phyloP scores from a whole-genome alignment of 2,329 filamentous ascomycete species.

The Cordyceps militaris region DNA sequence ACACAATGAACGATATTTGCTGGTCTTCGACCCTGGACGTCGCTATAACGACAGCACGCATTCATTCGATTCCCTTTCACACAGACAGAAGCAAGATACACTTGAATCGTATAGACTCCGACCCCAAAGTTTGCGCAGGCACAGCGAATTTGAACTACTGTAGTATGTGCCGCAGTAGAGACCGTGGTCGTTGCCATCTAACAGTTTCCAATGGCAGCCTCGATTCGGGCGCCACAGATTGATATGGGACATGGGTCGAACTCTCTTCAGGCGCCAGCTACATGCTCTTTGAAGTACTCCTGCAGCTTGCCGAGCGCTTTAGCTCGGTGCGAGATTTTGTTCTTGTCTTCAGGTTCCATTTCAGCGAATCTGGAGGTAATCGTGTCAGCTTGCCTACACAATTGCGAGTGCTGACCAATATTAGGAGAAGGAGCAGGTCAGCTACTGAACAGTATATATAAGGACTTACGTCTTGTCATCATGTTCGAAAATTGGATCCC shows the following conservation, averaged over 20 bases:
- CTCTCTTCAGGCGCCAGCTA: not conserved
- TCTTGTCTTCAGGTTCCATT: slow-evolving; percentile 85
- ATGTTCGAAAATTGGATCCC: slow-evolving; percentile 96
- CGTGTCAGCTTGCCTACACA: not conserved
- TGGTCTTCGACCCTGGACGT: slow-evolving; percentile 87
- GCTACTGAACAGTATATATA: not conserved
- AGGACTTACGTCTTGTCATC: slow-evolving; percentile 66
- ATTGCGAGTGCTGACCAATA: not conserved
- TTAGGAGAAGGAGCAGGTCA: not conserved
- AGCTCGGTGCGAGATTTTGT: slow-evolving; percentile 84
- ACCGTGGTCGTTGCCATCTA: not conserved
- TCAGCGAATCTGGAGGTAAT: slow-evolving; percentile 64
- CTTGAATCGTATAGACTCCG: slow-evolving; percentile 70
- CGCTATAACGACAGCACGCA: slow-evolving; percentile 49
- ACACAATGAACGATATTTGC: slow-evolving; percentile 58
- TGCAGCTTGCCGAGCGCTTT: slow-evolving; percentile 84
- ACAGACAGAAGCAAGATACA: slow-evolving; percentile 23
- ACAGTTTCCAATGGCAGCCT: not conserved
- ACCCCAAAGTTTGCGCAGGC: slow-evolving; percentile 58
- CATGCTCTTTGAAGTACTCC: slow-evolving; percentile 59
- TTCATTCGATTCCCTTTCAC: slow-evolving; percentile 16
- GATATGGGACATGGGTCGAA: not conserved
- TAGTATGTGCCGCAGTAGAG: slow-evolving; percentile 42
- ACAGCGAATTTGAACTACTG: slow-evolving; percentile 72
- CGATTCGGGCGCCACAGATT: not conserved